Base-by-base conservation (phyloP, 495 filamentous ascomycete species). In the Cladorrhinum samala region DNA sequence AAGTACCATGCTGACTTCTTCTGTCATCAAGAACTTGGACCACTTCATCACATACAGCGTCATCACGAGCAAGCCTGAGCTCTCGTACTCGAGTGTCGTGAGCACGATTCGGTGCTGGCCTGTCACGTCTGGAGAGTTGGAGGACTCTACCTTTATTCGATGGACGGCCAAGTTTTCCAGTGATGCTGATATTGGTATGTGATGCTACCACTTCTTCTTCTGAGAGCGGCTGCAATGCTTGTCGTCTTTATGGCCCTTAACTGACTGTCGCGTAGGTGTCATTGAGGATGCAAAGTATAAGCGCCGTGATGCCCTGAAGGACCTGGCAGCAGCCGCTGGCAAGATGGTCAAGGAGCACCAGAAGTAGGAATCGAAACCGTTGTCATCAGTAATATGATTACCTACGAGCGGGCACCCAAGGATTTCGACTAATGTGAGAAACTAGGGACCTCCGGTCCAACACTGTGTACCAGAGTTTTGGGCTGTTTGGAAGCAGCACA, bases 241-340 rank as follows among this genome's bases (percentile, higher is more conserved):
- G n/a, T n/a, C n/a, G n/a, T n/a, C n/a, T 17, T 42, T 50, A 9
- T 33, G 4, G 2, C 1, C 3, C 1, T 11, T 23, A 24, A 16
- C 61, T 68, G 33, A 68, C 30, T 42, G 38, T 45, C 9, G n/a
- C 43, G 17, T 30, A 85, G 83, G 76, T 41, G 83, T 86, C 27
- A 82, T 87, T 46, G 77, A 85, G 67, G 83, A 87, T 60, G 83
- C 82, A 38, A 83, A 81, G 67, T 87, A 80, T 78, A 87, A 87
- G 75, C 83, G 83, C 54, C 80, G 78, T 21, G 83, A 87, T 56
- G 83, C 81, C 5, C 68, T 87, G 20, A 78, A 77, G 33, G 83
- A 81, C 58, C 70, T 86, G n/a, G 79, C 75, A n/a, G 75, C 74
- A 48, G 74, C 69, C 1, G 80, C 73, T 2, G 55, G 56, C 38